Evolutionary conservation across 2,329 filamentous ascomycete species (phyloP), one percentile per base, ranked within the genome.

Genomic region (Beauveria medogensis): DNA sequence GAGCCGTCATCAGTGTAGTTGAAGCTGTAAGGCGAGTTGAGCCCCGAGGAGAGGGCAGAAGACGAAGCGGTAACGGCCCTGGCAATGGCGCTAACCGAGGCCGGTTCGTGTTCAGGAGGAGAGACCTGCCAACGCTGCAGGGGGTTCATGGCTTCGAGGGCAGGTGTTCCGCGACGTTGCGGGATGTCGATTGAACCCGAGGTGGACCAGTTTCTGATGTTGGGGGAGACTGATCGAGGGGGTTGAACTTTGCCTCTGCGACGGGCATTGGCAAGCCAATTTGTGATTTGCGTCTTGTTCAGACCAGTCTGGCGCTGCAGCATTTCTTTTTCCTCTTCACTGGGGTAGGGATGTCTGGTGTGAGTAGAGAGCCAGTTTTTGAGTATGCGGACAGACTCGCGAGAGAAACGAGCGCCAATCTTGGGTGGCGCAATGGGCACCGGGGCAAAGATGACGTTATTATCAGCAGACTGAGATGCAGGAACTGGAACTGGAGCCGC

Each of bases 191-290:
- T 87, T 4, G 87, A 84, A 60, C 79, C 78, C 5, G 85, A 82
- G 64, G 78, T 76, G 22, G 81, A 82, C 60, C 83, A 82, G 64
- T 75, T 80, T 64, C 80, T 81, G 28, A 84, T 81, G 66, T 87
- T 84, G 1, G 91, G 89, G 5, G 90, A 92, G 20, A 82, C 84
- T 34, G 84, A 85, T 64, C 87, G 81, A 52, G 84, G 85, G 2
- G 83, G 79, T 53, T 86, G 84, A 59, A 89, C 85, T 76, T 96
- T 96, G 67, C 90, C 87, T 64, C 92, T 83, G 61, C 92, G 85
- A 48, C 92, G 86, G 61, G 91, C 91, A 73, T 96, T 96, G 62
- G 92, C 92, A 52, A 96, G 84, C 92, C 92, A 96, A 71, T 95
- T 96, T 12, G 87, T 88, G 67, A 96, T 93, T 69, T 97, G 92